Base-by-base conservation (phyloP, 169 alveolate genomes). In the Perkinsus marinus region DNA sequence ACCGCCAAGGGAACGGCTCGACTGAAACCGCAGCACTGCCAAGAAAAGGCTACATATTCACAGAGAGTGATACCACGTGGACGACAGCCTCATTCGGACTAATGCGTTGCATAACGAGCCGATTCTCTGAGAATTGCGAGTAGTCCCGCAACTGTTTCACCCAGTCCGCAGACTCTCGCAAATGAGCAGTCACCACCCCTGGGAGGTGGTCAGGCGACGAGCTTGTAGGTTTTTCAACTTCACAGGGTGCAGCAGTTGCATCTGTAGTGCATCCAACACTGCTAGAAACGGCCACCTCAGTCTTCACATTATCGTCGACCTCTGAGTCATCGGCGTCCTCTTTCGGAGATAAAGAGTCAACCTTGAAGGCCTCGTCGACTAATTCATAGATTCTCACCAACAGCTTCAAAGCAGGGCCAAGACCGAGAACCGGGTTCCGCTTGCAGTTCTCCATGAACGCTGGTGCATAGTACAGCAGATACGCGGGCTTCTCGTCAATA, bases 401-500 rank as follows among this genome's bases (percentile, higher is more conserved):
- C 79, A 57, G 7, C 26, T 13, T 13, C 34, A 57, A 57, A 30
- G 30, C 79, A 19, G 26, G 79, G 3, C 79, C 79, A 16, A 57
- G 79, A 30, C 79, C 79, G 79, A 57, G 26, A 26, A 26, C 34
- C 3, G 79, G 79, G 22, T 57, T 57, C 79, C 79, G 7, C 26
- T 19, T 57, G 34, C 79, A 57, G 79, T 57, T 57, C 79, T 57
- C 79, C 79, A 57, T 57, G 22, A 57, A 57, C 79, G 79, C 79
- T 16, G 79, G 79, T 19, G 79, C 79, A 57, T 90, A 89, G 68
- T 89, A 89, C 36, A 89, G 57, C 68, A 90, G 69, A n/a, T 34
- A 90, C n/a, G 79, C 91, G 19, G 91, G 91, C 41, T 57, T 37
- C 38, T 90, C 69, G 69, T 90, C 22, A 43, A 90, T 90, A 36